Base-by-base conservation (phyloP, 768 basidiomycete genomes). In the Naganishia onofrii region DNA sequence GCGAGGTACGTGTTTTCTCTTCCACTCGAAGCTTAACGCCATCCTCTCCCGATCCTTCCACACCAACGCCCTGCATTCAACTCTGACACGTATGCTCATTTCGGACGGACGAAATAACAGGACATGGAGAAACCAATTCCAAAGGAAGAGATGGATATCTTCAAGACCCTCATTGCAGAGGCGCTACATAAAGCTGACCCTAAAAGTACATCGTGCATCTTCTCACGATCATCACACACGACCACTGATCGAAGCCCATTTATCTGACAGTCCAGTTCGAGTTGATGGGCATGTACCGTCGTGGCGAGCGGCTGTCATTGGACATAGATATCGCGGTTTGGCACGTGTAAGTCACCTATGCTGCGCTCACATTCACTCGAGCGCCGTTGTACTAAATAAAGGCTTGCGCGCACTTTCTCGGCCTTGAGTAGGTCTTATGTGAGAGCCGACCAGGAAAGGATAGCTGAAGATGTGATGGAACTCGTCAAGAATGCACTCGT, bases 81-180 rank as follows among this genome's bases (percentile, higher is more conserved):
- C n/a, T n/a, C n/a, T n/a, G n/a, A n/a, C n/a, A n/a, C n/a, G n/a
- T n/a, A n/a, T n/a, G n/a, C n/a, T n/a, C n/a, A n/a, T n/a, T n/a
- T n/a, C n/a, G n/a, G n/a, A n/a, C n/a, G n/a, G n/a, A n/a, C n/a
- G n/a, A n/a, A n/a, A 23, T 32, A 3, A 54, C 46, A 67, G 34
- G 77, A 80, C 32, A 77, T 80, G 77, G 76, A 78, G 36, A 51
- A 70, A 52, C 71, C 77, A 69, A 75, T 80, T 29, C 79, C 79
- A 0, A 74, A 74, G 23, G 54, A 31, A 2, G 79, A 80, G 67
- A 72, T 76, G 23, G 73, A 71, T 19, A 66, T 70, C 34, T 78
- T 76, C 70, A 48, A 73, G 7, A 44, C 36, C 6, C 17, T 75
- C 32, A 70, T 79, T 38, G 42, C 65, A 26, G 36, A 69, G 17